phyloP scores from a whole-genome alignment of 2,329 filamentous ascomycete species.

The Neopestalotiopsis sp. region DNA sequence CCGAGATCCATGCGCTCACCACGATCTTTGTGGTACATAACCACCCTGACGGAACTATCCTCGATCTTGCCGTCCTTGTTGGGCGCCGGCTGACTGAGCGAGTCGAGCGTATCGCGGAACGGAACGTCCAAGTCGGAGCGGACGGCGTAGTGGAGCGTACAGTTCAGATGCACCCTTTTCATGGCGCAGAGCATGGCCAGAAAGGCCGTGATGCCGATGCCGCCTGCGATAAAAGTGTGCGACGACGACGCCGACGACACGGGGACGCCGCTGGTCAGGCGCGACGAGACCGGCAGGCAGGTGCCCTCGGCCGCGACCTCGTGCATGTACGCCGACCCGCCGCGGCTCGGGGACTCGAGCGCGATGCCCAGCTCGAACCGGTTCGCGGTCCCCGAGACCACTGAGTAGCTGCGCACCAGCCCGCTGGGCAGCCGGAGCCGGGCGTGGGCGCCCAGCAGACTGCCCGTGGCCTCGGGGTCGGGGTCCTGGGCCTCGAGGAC shows the following conservation, averaged over 20 bases:
- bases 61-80: neutral
- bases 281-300: constrained; percentile 51
- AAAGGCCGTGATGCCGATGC: constrained; percentile 72
- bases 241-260: constrained; percentile 53
- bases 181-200: constrained; percentile 49
- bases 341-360: constrained; percentile 58
- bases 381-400: constrained; percentile 56
- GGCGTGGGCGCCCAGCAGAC: constrained; percentile 55
- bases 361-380: constrained; percentile 63
- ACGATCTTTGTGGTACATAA: constrained; percentile 57
- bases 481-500: constrained; percentile 52
- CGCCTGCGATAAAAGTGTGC: constrained; percentile 68
- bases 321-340: constrained; percentile 68
- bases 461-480: constrained; percentile 37
- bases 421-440: constrained; percentile 62
- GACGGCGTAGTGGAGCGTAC: constrained; percentile 65
- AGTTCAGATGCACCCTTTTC: constrained; percentile 51
- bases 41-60: constrained; percentile 39
- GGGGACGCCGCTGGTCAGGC: constrained; percentile 56
- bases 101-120: constrained; percentile 54
- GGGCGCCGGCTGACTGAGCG: constrained; percentile 35
- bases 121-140: constrained; percentile 57
- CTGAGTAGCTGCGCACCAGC: constrained; percentile 64
- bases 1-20: constrained; percentile 59
- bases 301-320: constrained; percentile 52